A percentile compares a stretch with the other conserved stretches of the same genome.
Conservation (phyloP, 805 yeast genomes). For the Schwanniomyces sp. region DNA sequence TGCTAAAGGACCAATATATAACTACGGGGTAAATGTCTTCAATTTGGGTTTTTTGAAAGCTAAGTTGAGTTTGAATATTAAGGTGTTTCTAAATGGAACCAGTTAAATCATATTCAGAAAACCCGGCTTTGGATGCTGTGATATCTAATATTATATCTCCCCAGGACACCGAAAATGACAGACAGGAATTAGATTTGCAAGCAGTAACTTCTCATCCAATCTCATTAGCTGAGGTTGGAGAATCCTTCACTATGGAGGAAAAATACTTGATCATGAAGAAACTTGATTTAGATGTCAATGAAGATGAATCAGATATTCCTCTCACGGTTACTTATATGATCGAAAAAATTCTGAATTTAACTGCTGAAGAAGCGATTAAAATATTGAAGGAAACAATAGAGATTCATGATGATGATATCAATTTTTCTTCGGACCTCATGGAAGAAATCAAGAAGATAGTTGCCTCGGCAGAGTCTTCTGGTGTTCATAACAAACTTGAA, state of each 20-base stretch:
- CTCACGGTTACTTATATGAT: slow-evolving; percentile 4
- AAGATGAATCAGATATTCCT: slow-evolving; percentile 4
- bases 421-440: slow-evolving; percentile 21
- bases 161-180: background rate
- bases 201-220: slow-evolving; percentile 7
- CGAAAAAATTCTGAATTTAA: slow-evolving; percentile 24
- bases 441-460: slow-evolving; percentile 1
- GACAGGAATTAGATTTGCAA: slow-evolving; percentile 6
- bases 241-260: slow-evolving; percentile 2
- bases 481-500: background rate
- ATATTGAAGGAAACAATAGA: slow-evolving; percentile 27
- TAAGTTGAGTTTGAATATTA: background rate
- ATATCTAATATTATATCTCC: background rate
- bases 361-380: slow-evolving; percentile 19
- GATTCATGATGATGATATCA: slow-evolving; percentile 32
- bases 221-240: slow-evolving; percentile 5
- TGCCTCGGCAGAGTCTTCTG: background rate
- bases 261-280: slow-evolving; percentile 4
- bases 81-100: background rate
- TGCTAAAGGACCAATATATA: background rate
- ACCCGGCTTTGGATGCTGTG: background rate
- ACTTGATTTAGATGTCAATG: slow-evolving; percentile 3
- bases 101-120: background rate
- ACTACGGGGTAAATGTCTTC: background rate
- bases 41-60: background rate